Base-by-base conservation (phyloP, 495 filamentous ascomycete genomes). In the Astrothelium subdiscretum region DNA sequence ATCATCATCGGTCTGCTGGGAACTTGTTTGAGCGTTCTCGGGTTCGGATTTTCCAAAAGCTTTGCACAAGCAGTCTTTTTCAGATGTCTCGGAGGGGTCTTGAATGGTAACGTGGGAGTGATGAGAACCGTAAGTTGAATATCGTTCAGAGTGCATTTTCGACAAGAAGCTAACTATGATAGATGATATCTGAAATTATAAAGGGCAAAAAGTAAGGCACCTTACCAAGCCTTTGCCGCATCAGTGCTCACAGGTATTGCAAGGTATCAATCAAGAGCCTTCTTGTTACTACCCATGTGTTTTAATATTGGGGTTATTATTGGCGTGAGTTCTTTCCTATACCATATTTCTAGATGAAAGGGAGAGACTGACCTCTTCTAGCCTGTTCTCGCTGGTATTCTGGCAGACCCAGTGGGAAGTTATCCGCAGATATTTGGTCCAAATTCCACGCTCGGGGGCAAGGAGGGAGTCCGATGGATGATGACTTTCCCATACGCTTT, bases 301-400 rank as follows among this genome's bases (percentile, higher is more conserved):
- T 91, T 89, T 64, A 92, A 91, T 68, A 80, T 91, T 63, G 89
- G 88, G 0, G 85, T 90, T 27, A 86, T 92, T 59, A 82, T 90
- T 65, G 89, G 88, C 24, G 48, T 54, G 20, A 29, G 48, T 54
- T 8, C 29, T 29, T 5, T 27, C 5, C 24, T 26, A 10, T 54
- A 15, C 24, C 4, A 24, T 24, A 26, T 5, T 27, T 29, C 24
- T 6, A 12, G 22, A 27, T 29, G 26, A 15, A 8, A 27, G 24
- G 22, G 29, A 15, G 6, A 54, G 48, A 54, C 48, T 54, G 24
- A 54, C 20, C 22, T 54, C 32, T 31, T 32, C 57, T 67, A 61
- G 64, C 82, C 81, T 67, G 78, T 88, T 11, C 59, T 89, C 1
- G 88, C 88, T 20, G 89, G 89, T 13, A 71, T 84, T 31, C 72